Evolutionary conservation across 371 early-diverging fungal genomes (phyloP), one percentile per base, ranked within the genome.

Genomic region (Rhizopus arrhizus): DNA sequence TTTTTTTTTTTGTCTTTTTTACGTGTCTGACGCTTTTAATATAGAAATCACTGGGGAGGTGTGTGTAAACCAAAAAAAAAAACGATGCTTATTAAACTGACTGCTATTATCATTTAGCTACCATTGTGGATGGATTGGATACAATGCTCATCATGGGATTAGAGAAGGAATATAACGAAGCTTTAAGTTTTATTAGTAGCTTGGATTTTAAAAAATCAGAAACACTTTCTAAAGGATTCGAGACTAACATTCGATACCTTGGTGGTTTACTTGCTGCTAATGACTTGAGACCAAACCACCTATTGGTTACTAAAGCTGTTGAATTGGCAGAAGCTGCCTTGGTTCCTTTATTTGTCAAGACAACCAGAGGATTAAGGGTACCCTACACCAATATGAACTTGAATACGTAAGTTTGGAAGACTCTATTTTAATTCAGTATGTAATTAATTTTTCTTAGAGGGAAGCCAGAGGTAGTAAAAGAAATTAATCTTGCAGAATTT

Each of bases 121-220:
- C 90, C 3, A 82, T 92, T 56, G 76, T 95, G 5, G 96, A 96
- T 65, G 73, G 90, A 0, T 70, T 96, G n/a, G 95, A 94, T 62
- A 94, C 96, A 5, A 80, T 91, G 59, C 60, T 83, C 32, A 70
- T 97, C 33, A 89, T 95, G 91, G 89, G 85, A 0, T 68, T 93
- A 36, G 71, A 78, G 12, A 78, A 81, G 0, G 92, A 93, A 54
- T 61, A 69, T 15, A 61, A 67, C 4, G 64, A 79, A 28, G 66
- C 73, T 10, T 65, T 89, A 9, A 66, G 77, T 8, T 85, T 86
- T 61, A 75, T 88, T 38, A 66, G 76, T 65, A 81, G 85, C 34
- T 81, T 72, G 0, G 75, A 88, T 15, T 91, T 92, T 45, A 38
- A 38, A 0, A 28, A 43, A 7, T 65, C 73, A 4, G 40, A 38